Conservation (phyloP, 306 rosid genomes). For the Pterocarpus santalinus region DNA sequence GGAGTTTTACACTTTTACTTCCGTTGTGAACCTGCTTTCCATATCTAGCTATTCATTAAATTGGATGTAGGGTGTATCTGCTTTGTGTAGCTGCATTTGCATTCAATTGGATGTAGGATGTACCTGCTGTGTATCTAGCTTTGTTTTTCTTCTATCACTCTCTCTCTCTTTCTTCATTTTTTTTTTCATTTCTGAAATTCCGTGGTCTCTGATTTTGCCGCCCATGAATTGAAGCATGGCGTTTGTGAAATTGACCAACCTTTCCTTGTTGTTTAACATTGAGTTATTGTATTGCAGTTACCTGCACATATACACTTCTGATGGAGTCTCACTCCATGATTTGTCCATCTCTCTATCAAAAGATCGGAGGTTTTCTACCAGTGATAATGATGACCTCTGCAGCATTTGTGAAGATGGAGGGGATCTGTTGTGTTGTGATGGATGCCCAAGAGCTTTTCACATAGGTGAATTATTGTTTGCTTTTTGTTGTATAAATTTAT, state of each 20-base stretch:
- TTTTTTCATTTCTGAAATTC: neutral
- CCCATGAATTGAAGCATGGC: conserved; percentile 18
- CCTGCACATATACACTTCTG: conserved; percentile 85
- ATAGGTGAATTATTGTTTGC: conserved; percentile 58
- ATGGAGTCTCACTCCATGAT: conserved; percentile 94
- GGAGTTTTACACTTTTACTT: neutral
- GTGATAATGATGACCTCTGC: conserved; percentile 87
- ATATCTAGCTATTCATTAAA: neutral
- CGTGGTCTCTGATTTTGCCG: conserved; percentile 3
- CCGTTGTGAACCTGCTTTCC: neutral
- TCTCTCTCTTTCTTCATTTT: neutral
- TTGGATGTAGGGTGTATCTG: neutral
- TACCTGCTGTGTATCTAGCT: conserved; percentile 31
- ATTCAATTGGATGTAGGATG: neutral
- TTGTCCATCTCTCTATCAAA: conserved; percentile 77
- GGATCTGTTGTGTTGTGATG: conserved; percentile 89
- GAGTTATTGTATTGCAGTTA: conserved; percentile 66
- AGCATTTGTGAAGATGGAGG: conserved; percentile 84
- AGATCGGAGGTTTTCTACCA: conserved; percentile 62
- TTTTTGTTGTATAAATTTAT: conserved; percentile 6
- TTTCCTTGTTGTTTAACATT: conserved; percentile 35
- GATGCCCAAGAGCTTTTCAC: conserved; percentile 95
- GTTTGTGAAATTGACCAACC: conserved; percentile 1
- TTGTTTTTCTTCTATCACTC: conserved; percentile 2
- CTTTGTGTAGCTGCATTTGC: neutral